Conservation (phyloP, 495 filamentous ascomycete species). For the Penicillium chermesinum region DNA sequence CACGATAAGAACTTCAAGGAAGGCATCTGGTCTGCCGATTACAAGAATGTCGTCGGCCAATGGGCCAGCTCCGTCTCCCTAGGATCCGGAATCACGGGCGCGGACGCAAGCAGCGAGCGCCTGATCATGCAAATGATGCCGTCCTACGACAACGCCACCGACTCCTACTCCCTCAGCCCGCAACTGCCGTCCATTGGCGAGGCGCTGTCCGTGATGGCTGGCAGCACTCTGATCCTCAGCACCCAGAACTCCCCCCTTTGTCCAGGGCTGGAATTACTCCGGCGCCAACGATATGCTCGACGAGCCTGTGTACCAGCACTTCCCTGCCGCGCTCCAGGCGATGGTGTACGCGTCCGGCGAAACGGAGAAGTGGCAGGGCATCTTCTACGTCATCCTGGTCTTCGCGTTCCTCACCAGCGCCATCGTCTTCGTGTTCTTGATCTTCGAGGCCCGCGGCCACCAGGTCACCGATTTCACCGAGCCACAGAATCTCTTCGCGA, state of each 20-base stretch:
- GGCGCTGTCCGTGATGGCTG: slow-evolving; percentile 60
- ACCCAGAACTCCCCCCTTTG: slow-evolving; percentile 50
- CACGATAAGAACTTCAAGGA: slow-evolving; percentile 28
- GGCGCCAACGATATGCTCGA: slow-evolving; percentile 22
- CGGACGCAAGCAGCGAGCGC: slow-evolving; percentile 56
- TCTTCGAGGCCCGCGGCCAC: slow-evolving; percentile 42
- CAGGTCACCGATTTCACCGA: slow-evolving; percentile 73
- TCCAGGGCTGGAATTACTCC: slow-evolving; percentile 52
- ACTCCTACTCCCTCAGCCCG: slow-evolving; percentile 24
- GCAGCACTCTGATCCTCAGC: slow-evolving; percentile 56
- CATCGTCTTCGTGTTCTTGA: slow-evolving; percentile 54
- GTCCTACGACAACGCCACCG: slow-evolving; percentile 1
- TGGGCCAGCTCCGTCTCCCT: slow-evolving; percentile 56
- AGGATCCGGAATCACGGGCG: slow-evolving; percentile 52
- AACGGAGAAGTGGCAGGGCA: slow-evolving; percentile 48
- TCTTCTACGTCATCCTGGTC: slow-evolving; percentile 60
- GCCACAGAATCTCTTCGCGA: slow-evolving; percentile 63
- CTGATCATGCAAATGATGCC: slow-evolving; percentile 55
- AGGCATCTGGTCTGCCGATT: slow-evolving; percentile 41
- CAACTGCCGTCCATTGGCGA: slow-evolving; percentile 59
- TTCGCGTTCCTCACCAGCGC: slow-evolving; percentile 59
- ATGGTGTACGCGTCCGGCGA: slow-evolving; percentile 61
- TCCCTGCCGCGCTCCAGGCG: slow-evolving; percentile 51
- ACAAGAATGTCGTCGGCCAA: slow-evolving; percentile 52
- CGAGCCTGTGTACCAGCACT: slow-evolving; percentile 40